A percentile compares a stretch with the other conserved stretches of the same genome.
These are phyloP conservation scores for Albugo laibachii DNA, from an alignment of 352 stramenopile genomes.

Conservation along the genomic window DNA sequence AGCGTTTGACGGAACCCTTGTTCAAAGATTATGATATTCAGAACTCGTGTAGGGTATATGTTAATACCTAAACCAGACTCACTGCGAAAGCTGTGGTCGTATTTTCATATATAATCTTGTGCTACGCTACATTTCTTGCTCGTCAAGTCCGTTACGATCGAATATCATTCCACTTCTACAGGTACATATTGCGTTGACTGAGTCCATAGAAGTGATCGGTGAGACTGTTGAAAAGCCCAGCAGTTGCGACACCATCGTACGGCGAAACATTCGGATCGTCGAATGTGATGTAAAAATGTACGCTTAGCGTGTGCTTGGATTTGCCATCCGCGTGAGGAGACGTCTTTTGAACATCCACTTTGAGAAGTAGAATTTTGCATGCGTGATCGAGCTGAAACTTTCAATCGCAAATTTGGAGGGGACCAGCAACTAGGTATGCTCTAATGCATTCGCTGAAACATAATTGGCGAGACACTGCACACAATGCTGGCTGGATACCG, in stretches of 20 bases:
- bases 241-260: slow-evolving; percentile 61
- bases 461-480: slow-evolving; percentile 14
- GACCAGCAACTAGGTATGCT: too few relatives aligned
- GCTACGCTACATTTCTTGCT: too few relatives aligned
- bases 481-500: slow-evolving; percentile 26
- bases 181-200: slow-evolving; percentile 60
- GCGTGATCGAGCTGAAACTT: slow-evolving; percentile 36
- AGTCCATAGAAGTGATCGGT: slow-evolving; percentile 60
- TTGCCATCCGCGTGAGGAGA: not conserved
- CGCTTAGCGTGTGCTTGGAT: not conserved
- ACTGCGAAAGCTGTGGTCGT: too few relatives aligned
- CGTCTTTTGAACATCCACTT: slow-evolving; percentile 31
- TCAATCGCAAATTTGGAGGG: slow-evolving; percentile 4
- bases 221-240: slow-evolving; percentile 40
- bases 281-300: slow-evolving; percentile 46
- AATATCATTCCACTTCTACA: too few relatives aligned
- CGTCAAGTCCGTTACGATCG: too few relatives aligned
- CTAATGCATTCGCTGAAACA: not conserved
- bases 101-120: too few relatives aligned
- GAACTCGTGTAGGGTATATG: too few relatives aligned
- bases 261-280: slow-evolving; percentile 27
- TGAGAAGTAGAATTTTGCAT: slow-evolving; percentile 58
- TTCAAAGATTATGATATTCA: too few relatives aligned
- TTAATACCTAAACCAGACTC: too few relatives aligned
- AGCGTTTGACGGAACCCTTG: too few relatives aligned